Evolutionary conservation across 1,139 yeast species (phyloP), one percentile per base, ranked within the genome.

Genomic region (Sugiyamaella neomexicana): DNA sequence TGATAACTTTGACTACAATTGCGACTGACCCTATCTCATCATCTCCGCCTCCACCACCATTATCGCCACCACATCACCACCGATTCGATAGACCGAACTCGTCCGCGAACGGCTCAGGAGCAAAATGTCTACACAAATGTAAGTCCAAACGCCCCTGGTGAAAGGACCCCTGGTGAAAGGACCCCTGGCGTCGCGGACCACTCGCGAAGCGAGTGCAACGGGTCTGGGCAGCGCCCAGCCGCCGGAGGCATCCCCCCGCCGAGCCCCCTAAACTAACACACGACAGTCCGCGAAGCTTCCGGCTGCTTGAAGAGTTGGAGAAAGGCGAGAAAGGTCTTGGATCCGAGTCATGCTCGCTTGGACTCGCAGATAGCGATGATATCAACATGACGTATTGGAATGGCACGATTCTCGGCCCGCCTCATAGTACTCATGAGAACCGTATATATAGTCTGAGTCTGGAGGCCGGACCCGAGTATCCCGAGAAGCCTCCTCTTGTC

Each of bases 271-370:
- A 10, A 9, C 25, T 38, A n/a, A 15, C 17, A 38, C 32, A 23
- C 25, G 15, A 25, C 60, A 88, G 96, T 46, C 98, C 98, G 61
- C 83, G 98, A 72, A 90, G 90, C 70, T 93, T 93, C 73, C 88
- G 95, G 68, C 80, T 93, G 47, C 79, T 93, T 60, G 99, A 93
- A 75, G 99, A 93, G 73, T 79, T 95, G 62, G 99, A 95, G 71
- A 93, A 91, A 68, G 99, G 99, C 51, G 99, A 95, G 70, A 95
- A 95, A 71, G 99, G 99, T 13, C 78, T 89, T 53, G 98, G 99
- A 29, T 95, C 97, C 36, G 98, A 95, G 70, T 87, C 96, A 23
- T 91, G 96, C 70, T 91, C 98, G 17, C 89, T 91, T 65, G 98
- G 98, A 0, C 78, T 91, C 52, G 83, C 89, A 39, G 91, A 87